phyloP scores from a whole-genome alignment of 2,329 filamentous ascomycete species.

The Fusarium sublunatum region DNA sequence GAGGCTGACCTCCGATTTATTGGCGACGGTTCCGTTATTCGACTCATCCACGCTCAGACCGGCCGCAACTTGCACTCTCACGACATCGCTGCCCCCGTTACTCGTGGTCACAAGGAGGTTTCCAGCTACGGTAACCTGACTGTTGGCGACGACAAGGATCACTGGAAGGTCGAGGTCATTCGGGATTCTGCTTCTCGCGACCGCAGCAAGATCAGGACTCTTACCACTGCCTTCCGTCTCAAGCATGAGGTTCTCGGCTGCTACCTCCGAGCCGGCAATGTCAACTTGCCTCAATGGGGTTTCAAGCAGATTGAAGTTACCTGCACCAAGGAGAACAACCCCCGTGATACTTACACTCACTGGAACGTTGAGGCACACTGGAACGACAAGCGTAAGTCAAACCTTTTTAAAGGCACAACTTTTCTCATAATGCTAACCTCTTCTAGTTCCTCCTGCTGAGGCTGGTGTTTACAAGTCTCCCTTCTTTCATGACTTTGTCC shows the following conservation, averaged over 20 bases:
- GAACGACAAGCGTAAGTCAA: slow-evolving; percentile 86
- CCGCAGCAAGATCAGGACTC: slow-evolving; percentile 84
- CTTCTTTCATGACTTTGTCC: slow-evolving; percentile 97
- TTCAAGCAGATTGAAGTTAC: slow-evolving; percentile 99
- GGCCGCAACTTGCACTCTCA: slow-evolving; percentile 98
- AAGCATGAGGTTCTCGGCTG: slow-evolving; percentile 85
- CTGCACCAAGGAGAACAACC: slow-evolving; percentile 92
- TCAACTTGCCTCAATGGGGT: slow-evolving; percentile 97
- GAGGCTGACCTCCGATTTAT: slow-evolving; percentile 78
- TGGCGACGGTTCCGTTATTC: slow-evolving; percentile 80
- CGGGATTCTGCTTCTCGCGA: slow-evolving; percentile 89
- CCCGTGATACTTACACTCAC: slow-evolving; percentile 92
- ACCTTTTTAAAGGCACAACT: neutral
- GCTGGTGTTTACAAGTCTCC: slow-evolving; percentile 95
- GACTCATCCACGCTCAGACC: slow-evolving; percentile 93
- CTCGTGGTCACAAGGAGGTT: slow-evolving; percentile 91
- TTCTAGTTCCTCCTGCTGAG: slow-evolving; percentile 84
- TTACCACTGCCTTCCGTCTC: slow-evolving; percentile 93
- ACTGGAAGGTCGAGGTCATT: slow-evolving; percentile 94
- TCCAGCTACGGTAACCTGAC: slow-evolving; percentile 97
- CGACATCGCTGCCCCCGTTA: slow-evolving; percentile 85
- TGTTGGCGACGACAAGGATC: slow-evolving; percentile 95
- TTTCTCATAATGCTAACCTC: slow-evolving; percentile 20
- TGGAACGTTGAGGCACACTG: slow-evolving; percentile 98
- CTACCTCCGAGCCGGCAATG: slow-evolving; percentile 94